These are phyloP conservation scores for Magnaporthiopsis rhizophila DNA, from an alignment of 2,329 filamentous ascomycete species.

Conservation along the genomic window DNA sequence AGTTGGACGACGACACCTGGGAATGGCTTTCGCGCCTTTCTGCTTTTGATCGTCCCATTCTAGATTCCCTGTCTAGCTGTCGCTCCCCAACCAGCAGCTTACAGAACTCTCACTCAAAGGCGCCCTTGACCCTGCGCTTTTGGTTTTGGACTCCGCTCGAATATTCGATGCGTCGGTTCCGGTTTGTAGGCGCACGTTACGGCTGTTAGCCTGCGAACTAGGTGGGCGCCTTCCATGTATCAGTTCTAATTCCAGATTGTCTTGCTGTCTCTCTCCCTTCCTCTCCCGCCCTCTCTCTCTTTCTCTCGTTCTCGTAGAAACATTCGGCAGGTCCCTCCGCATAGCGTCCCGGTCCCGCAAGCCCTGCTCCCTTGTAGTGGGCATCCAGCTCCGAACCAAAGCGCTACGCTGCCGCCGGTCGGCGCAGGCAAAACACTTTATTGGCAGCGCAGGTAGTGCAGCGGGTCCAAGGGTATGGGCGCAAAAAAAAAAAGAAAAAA, in stretches of 20 bases:
- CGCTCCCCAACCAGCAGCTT: not conserved
- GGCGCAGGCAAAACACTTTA: not conserved
- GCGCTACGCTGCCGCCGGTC: not conserved
- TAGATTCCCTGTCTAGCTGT: not conserved
- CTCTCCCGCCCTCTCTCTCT: no score
- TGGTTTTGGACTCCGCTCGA: not conserved
- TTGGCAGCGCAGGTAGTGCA: not conserved
- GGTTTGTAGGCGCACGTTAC: not conserved
- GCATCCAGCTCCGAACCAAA: not conserved
- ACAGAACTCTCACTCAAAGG: not conserved
- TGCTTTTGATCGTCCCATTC: not conserved
- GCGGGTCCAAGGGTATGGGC: constrained; percentile 25
- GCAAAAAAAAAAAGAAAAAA: no score
- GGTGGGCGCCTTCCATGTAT: no score
- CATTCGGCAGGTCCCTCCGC: no score
- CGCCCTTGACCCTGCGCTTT: not conserved
- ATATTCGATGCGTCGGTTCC: not conserved
- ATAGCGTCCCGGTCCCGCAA: no score
- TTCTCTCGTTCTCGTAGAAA: not conserved
- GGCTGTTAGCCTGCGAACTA: not conserved
- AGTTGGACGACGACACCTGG: not conserved
- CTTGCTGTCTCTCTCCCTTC: no score
- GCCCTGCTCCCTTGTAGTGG: no score
- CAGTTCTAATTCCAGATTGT: no score
- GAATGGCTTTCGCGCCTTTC: not conserved